Base-by-base conservation (phyloP, 805 yeast genomes). In the Candida vaughaniae region DNA sequence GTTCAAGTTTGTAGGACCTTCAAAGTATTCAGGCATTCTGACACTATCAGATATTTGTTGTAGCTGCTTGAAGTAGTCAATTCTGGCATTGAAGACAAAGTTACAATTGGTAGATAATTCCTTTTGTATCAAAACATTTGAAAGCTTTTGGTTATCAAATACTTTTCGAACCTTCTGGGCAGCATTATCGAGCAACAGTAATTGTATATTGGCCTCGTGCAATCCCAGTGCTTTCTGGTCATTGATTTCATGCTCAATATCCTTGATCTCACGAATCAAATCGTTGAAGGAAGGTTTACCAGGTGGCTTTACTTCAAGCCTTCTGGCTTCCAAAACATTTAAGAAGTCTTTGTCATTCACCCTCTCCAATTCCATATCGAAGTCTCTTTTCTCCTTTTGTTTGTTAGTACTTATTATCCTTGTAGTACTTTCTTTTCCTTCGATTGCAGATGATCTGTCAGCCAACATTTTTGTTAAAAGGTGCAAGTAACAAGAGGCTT, bases 1-100 rank as follows among this genome's bases (percentile, higher is more conserved):
- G 20, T 22, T 14, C 12, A 7, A 7, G 3, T 17, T 18, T 8
- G 18, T 12, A 19, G 18, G 20, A 6, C 3, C 31, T 12, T 31
- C 16, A n/a, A 20, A 26, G 10, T 29, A 30, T 15, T 35, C 39
- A 7, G 49, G 43, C 29, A 77, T 71, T 6, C 73, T 73, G 23
- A 91, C 90, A 28, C 80, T 80, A 59, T 93, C 98, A 0, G 97
- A 88, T 16, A 90, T 73, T 35, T 73, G 82, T 58, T 93, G 99
- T 20, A 93, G 70, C 43, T 87, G 90, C 49, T 80, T 79, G 63
- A 82, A 93, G 57, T 90, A 93, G 29, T 75, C 84, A 25, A 91
- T 74, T 35, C 91, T 78, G n/a, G 80, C 65, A 58, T 91, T 93
- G 62, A 81, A 91, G 1, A 85, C 72, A 22, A 74, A 73, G 45